These are phyloP conservation scores for Silene conica DNA, from an alignment of 148 eudicot species.

Conservation along the genomic window DNA sequence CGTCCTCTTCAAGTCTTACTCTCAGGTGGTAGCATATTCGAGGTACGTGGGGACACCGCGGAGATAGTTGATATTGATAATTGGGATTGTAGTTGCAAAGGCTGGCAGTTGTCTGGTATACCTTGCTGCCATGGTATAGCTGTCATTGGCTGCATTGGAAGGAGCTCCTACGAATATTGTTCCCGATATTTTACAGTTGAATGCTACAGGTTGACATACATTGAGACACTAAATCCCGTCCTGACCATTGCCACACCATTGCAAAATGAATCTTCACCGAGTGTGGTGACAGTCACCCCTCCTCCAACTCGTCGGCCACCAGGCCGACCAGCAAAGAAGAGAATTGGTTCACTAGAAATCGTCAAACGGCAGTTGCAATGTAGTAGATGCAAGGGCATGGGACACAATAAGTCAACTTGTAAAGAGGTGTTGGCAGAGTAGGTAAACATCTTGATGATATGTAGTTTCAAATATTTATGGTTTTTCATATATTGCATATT, in stretches of 20 bases:
- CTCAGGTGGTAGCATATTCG: conserved; percentile 51
- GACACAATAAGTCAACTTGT: conserved; percentile 92
- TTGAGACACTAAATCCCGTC: conserved; percentile 65
- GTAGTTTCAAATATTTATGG: neutral
- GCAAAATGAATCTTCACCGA: conserved; percentile 41
- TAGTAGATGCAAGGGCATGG: conserved; percentile 82
- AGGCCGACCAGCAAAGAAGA: conserved; percentile 77
- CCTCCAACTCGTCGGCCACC: conserved; percentile 97
- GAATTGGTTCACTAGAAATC: conserved; percentile 44
- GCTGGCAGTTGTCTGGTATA: conserved; percentile 77
- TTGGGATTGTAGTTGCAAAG: conserved; percentile 78
- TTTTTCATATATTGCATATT: neutral
- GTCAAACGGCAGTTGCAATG: conserved; percentile 81
- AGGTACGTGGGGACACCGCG: conserved; percentile 70
- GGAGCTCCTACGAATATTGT: conserved; percentile 61
- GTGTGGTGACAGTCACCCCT: conserved; percentile 61
- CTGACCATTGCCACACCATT: conserved; percentile 37
- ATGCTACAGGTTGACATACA: conserved; percentile 62
- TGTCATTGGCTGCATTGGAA: conserved; percentile 53
- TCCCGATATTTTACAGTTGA: conserved; percentile 58
- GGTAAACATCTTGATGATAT: conserved; percentile 17
- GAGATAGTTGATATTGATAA: conserved; percentile 71
- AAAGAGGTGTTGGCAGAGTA: conserved; percentile 41
- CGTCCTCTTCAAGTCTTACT: conserved; percentile 55
- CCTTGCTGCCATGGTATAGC: conserved; percentile 90